These are phyloP conservation scores for Monosporascus sp. DNA, from an alignment of 2,329 filamentous ascomycete genomes.

Conservation along the genomic window DNA sequence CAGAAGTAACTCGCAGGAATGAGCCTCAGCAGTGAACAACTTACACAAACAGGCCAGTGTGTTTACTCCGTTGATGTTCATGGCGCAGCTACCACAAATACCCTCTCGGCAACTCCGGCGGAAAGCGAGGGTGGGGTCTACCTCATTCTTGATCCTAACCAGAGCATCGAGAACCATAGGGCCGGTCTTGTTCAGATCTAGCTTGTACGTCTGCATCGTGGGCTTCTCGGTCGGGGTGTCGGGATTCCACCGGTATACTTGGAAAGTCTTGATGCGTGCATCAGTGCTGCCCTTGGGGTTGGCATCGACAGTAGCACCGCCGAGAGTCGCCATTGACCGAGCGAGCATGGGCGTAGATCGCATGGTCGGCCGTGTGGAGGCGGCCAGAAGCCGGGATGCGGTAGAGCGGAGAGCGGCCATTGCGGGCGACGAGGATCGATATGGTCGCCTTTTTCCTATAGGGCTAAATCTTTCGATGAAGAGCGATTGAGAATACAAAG, in stretches of 20 bases:
- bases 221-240: slow-evolving; percentile 91
- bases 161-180: slow-evolving; percentile 97
- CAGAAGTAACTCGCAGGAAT: neutral
- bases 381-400: slow-evolving; percentile 46
- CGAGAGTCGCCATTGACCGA: slow-evolving; percentile 51
- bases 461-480: slow-evolving; percentile 1
- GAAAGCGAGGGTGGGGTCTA: slow-evolving; percentile 95
- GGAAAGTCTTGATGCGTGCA: slow-evolving; percentile 82
- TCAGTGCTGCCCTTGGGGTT: slow-evolving; percentile 53
- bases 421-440: slow-evolving; percentile 18
- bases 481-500: neutral
- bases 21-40: slow-evolving; percentile 29
- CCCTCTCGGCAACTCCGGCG: slow-evolving; percentile 93
- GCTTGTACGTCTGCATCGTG: slow-evolving; percentile 86
- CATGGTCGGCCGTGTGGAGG: slow-evolving; percentile 31
- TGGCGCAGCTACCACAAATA: slow-evolving; percentile 96
- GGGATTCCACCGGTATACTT: slow-evolving; percentile 98
- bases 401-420: slow-evolving; percentile 60
- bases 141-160: slow-evolving; percentile 98
- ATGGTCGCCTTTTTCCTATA: neutral
- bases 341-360: slow-evolving; percentile 37
- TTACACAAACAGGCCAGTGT: slow-evolving; percentile 95
- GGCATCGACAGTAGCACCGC: slow-evolving; percentile 54
- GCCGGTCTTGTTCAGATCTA: slow-evolving; percentile 98
- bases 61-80: slow-evolving; percentile 99